Conservation (phyloP, 139 green algal genomes). For the Trebouxia sp. region DNA sequence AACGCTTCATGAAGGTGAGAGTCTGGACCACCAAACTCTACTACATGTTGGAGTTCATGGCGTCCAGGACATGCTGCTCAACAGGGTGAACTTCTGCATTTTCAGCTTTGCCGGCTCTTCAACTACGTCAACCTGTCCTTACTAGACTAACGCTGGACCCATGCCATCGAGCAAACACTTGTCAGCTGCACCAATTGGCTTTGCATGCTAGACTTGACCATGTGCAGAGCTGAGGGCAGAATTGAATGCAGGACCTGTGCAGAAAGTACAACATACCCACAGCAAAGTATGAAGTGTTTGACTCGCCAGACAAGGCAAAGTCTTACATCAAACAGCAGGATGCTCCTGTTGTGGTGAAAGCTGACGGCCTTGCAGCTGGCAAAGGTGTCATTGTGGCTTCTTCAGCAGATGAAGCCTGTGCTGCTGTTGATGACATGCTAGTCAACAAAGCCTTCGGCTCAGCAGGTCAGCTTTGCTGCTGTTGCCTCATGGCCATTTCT, state of each 20-base stretch:
- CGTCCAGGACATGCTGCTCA: not conserved
- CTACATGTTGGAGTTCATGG: not conserved
- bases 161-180: not conserved
- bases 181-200: not conserved
- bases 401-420: constrained; percentile 74
- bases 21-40: not conserved
- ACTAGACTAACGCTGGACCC: not conserved
- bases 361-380: constrained; percentile 90
- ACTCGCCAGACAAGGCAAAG: constrained; percentile 66
- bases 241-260: constrained; percentile 68
- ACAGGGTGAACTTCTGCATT: not conserved
- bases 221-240: not conserved
- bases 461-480: constrained; percentile 50
- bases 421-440: constrained; percentile 92
- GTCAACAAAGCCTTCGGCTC: constrained; percentile 74
- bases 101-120: no score
- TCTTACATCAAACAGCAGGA: constrained; percentile 70
- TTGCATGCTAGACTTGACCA: not conserved
- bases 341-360: constrained; percentile 97
- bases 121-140: not conserved
- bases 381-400: constrained; percentile 93
- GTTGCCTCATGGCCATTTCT: not conserved
- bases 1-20: constrained; percentile 93
- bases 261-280: constrained; percentile 94
- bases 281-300: constrained; percentile 85